Evolutionary conservation across 352 stramenopile genomes (phyloP), one percentile per base, ranked within the genome.

Genomic region (Phytophthora sp.): DNA sequence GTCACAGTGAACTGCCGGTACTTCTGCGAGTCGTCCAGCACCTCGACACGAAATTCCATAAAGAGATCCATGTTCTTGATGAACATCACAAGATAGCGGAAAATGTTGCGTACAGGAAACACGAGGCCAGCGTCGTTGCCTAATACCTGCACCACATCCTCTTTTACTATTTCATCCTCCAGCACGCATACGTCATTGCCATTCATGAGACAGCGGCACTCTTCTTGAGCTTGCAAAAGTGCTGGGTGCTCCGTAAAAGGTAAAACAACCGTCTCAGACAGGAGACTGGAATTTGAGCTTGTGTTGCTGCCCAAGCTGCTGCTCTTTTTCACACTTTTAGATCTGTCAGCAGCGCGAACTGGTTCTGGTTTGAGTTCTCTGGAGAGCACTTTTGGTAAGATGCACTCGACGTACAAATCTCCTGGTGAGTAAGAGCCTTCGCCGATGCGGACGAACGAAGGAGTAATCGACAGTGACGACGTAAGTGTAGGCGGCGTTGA

Each of bases 1-100:
- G 85, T 93, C 49, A 82, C 57, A 2, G 61, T 69, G 43, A 95
- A 69, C 15, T 70, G 49, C n/a, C 86, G 75, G 44, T 90, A 92
- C 37, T 46, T 75, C 44, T 91, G 82, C 21, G 79, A 69, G 35
- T 91, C 77, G 39, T 94, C 87, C 23, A 95, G 24, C 1, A 94
- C 53, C 26, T 89, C 76, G 31, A 94, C 51, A n/a, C 79, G 52
- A 46, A 94, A 76, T 55, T 89, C 82, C 13, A 94, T 55, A 44
- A 90, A 94, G 21, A 84, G 69, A 20, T 86, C 75, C 42, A 95
- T 74, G 61, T 93, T 85, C 32, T 92, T 93, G 27, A 94, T 66
- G 50, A 94, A 94, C 31, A 96, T 63, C 43, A 94, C 87, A 15
- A 94, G 48, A 57, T 84, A 94, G n/a, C 80, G 85, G 44, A 93